phyloP scores from a whole-genome alignment of 345 rosid genomes.

The Mallotus nudiflorus region DNA sequence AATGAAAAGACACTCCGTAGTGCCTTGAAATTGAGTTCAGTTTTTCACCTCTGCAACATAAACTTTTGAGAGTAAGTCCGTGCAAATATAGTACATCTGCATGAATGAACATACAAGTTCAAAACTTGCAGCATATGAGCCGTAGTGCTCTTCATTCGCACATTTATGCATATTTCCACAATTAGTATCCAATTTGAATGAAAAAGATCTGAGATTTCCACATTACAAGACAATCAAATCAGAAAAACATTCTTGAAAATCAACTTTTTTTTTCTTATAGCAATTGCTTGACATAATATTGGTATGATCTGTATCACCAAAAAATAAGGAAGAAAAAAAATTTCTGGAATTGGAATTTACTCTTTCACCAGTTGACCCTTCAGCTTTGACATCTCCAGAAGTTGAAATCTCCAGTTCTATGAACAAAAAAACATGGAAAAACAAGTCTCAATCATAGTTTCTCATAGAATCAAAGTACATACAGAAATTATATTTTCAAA shows the following conservation, averaged over 20 bases:
- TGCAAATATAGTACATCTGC: background rate
- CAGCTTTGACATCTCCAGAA: slow-evolving; percentile 27
- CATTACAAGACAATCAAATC: background rate
- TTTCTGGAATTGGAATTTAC: slow-evolving; percentile 14
- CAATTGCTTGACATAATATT: too few species aligned
- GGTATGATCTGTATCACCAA: too few species aligned
- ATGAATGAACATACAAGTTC: background rate
- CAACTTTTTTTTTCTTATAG: too few species aligned
- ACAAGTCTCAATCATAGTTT: background rate
- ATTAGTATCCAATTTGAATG: too few species aligned
- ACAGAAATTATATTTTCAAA: background rate
- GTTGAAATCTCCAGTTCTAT: slow-evolving; percentile 37
- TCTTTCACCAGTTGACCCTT: slow-evolving; percentile 32
- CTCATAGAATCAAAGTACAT: too few species aligned
- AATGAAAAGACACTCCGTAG: slow-evolving; percentile 29
- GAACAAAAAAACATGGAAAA: background rate
- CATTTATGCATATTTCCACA: too few species aligned
- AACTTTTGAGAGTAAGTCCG: background rate
- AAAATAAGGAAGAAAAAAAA: too few species aligned
- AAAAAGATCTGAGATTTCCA: too few species aligned
- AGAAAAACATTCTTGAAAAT: too few species aligned
- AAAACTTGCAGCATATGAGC: background rate
- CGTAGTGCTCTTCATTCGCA: too few species aligned
- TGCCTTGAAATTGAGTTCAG: slow-evolving; percentile 39
- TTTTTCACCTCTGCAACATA: slow-evolving; percentile 36